A percentile compares a stretch with the other conserved stretches of the same genome.
These are phyloP conservation scores for Leccinum subgranulosum DNA, from an alignment of 768 basidiomycete species.

Conservation along the genomic window DNA sequence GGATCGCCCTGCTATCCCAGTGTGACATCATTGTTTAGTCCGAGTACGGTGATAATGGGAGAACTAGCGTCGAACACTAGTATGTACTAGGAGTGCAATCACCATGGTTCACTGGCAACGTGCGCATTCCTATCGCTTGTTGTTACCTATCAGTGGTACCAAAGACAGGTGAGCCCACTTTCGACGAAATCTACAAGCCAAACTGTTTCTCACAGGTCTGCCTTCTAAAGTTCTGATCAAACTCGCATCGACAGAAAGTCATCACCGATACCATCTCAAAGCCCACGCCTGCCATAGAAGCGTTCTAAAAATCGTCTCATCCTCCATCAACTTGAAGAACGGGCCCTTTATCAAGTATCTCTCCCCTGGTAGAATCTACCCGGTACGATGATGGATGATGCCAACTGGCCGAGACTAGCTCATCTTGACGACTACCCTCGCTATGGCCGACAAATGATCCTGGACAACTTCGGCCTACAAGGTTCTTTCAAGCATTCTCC, in stretches of 20 bases:
- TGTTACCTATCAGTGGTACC: conserved; percentile 38
- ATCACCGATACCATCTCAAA: conserved; percentile 14
- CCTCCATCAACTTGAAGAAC: no score
- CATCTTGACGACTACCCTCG: conserved; percentile 72
- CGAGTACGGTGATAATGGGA: no score
- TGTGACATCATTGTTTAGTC: no score
- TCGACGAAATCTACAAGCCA: not conserved
- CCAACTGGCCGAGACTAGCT: conserved; percentile 28
- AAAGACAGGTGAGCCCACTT: conserved; percentile 28
- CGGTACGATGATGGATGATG: no score
- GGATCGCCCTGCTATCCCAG: no score
- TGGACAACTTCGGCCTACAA: conserved; percentile 81
- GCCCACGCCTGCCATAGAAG: conserved; percentile 14
- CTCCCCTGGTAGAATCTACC: no score
- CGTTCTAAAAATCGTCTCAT: not conserved
- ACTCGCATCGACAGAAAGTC: conserved; percentile 41
- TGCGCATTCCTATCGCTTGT: conserved; percentile 45
- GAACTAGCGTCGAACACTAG: not conserved
- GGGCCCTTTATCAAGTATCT: no score
- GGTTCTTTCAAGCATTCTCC: conserved; percentile 42
- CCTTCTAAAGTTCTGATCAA: conserved; percentile 29
- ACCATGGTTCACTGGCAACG: conserved; percentile 55
- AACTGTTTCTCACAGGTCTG: conserved; percentile 10
- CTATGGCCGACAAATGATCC: conserved; percentile 97
- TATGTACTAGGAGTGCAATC: conserved; percentile 28